phyloP scores from a whole-genome alignment of 1,284 basidiomycete species.

The Malassezia furfur region DNA sequence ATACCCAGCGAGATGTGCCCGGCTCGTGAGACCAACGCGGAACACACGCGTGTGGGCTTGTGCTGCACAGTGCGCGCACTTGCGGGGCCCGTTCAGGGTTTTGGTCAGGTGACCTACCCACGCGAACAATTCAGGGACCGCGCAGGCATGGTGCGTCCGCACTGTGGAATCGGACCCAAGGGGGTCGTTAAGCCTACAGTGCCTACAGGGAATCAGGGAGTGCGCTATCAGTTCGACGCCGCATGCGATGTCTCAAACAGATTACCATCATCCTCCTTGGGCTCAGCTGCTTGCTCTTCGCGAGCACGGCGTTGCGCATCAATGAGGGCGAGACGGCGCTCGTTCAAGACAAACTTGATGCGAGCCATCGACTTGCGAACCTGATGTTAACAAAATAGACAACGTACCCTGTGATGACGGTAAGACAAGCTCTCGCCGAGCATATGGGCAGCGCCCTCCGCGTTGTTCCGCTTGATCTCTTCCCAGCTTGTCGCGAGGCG shows the following conservation, averaged over 20 bases:
- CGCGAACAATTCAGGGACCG: not conserved
- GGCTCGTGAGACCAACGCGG: too few relatives aligned
- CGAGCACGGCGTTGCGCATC: slow-evolving; percentile 52
- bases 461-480: slow-evolving; percentile 31
- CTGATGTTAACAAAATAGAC: slow-evolving; percentile 50
- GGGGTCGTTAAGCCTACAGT: too few relatives aligned
- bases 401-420: slow-evolving; percentile 38
- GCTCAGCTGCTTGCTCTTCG: not conserved
- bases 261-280: slow-evolving; percentile 5
- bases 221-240: not conserved
- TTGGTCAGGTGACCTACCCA: not conserved
- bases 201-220: too few relatives aligned
- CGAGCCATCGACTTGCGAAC: slow-evolving; percentile 92
- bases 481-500: slow-evolving; percentile 36
- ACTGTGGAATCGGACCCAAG: not conserved
- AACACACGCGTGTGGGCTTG: too few relatives aligned
- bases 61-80: too few relatives aligned
- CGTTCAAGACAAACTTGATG: slow-evolving; percentile 86
- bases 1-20: too few relatives aligned
- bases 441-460: slow-evolving; percentile 26
- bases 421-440: slow-evolving; percentile 25
- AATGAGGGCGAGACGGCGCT: slow-evolving; percentile 71
- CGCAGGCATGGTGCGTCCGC: too few relatives aligned
- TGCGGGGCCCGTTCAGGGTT: not conserved
- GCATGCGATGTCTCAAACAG: slow-evolving; percentile 6